Percentiles rank a stretch among this genome's conserved stretches.
Conservation (phyloP, 305 asterid genomes). For the Fraxinus floribunda region DNA sequence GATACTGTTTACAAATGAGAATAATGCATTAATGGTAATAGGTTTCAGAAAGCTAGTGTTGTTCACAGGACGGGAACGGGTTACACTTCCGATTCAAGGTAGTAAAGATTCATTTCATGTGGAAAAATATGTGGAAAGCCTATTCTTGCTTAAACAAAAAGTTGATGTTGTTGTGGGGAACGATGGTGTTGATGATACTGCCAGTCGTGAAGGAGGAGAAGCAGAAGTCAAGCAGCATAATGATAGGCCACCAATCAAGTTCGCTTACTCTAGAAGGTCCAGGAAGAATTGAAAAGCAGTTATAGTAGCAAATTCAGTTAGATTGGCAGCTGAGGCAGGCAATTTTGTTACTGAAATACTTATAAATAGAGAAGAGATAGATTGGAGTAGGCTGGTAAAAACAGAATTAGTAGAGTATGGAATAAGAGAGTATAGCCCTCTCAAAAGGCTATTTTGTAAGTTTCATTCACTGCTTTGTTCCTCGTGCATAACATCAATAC, state of each 20-base stretch:
- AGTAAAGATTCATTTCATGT: not conserved
- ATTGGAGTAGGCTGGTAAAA: not conserved
- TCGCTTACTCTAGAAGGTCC: not conserved
- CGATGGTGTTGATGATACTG: not conserved
- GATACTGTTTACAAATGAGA: not conserved
- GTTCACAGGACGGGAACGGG: not conserved
- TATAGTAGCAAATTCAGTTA: not conserved
- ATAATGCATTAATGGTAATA: not conserved
- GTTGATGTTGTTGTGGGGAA: not conserved
- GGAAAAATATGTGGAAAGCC: not conserved
- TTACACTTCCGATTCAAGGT: not conserved
- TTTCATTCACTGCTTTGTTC: too few relatives aligned
- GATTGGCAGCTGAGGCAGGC: not conserved
- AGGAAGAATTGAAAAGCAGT: not conserved
- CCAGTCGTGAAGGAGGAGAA: not conserved
- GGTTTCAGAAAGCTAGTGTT: not conserved
- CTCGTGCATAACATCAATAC: too few relatives aligned
- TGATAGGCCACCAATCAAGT: not conserved
- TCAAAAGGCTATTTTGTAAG: not conserved
- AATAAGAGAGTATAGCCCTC: not conserved
- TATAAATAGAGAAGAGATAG: not conserved
- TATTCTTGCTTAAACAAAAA: not conserved
- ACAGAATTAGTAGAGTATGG: not conserved
- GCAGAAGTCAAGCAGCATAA: not conserved
- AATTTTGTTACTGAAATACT: not conserved